Percentiles rank a stretch among this genome's conserved stretches.
Evolutionary conservation across 345 rosid genomes (phyloP).

Genomic region (Bruguiera gymnorhiza): DNA sequence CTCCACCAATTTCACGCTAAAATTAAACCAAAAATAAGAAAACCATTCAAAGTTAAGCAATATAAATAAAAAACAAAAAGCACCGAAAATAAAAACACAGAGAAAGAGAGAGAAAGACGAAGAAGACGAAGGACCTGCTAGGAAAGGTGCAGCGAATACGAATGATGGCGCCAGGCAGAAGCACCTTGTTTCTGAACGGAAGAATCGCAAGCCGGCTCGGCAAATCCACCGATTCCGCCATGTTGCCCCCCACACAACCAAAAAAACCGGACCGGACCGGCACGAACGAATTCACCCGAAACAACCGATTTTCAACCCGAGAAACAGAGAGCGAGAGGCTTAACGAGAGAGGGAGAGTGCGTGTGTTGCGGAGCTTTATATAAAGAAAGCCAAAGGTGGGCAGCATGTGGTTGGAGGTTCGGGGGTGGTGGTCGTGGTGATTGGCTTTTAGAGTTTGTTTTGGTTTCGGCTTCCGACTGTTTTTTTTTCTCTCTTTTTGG

Average conservation of each 20-base stretch:
- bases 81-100: not conserved
- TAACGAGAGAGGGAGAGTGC: no score
- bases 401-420: no score
- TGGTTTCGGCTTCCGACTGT: no score
- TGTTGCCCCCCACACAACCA: slow-evolving; percentile 8
- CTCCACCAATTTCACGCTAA: slow-evolving; percentile 92
- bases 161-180: slow-evolving; percentile 97
- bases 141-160: slow-evolving; percentile 98
- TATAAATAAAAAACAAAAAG: not conserved
- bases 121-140: slow-evolving; percentile 49
- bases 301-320: no score
- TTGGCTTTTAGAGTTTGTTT: no score
- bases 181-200: slow-evolving; percentile 93
- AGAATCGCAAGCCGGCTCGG: slow-evolving; percentile 92
- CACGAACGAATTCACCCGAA: no score
- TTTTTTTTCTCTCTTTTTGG: no score
- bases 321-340: no score
- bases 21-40: slow-evolving; percentile 6
- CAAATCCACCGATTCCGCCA: slow-evolving; percentile 95
- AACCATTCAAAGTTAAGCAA: not conserved
- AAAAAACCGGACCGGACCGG: no score
- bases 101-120: slow-evolving; percentile 9
- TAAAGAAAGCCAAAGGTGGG: no score
- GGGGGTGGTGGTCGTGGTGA: no score
- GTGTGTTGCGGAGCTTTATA: no score